Percentiles rank a stretch among this genome's conserved stretches.
phyloP scores from a whole-genome alignment of 768 basidiomycete genomes.

The Tylopilus balloui region DNA sequence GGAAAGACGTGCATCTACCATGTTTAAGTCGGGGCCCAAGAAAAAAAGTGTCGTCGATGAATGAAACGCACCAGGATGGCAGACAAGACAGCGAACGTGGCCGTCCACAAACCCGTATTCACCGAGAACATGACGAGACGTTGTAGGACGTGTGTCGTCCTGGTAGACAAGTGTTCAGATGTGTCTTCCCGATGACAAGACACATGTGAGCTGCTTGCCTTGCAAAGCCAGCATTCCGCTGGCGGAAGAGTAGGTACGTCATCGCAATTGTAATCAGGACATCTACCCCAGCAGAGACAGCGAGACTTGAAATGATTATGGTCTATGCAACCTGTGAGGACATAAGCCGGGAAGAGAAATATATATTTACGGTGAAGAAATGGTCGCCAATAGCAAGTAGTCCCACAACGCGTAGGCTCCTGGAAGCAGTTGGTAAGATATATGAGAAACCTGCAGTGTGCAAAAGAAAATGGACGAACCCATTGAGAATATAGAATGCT shows the following conservation, averaged over 20 bases:
- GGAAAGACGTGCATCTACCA: neutral
- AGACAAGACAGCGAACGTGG: constrained; percentile 33
- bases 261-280: constrained; percentile 8
- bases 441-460: neutral
- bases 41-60: neutral
- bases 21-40: neutral
- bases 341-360: neutral
- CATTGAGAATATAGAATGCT: neutral
- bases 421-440: neutral
- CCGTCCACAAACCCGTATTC: constrained; percentile 42
- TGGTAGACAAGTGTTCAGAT: neutral
- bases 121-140: constrained; percentile 11
- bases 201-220: neutral
- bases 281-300: constrained; percentile 2
- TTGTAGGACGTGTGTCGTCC: constrained; percentile 4
- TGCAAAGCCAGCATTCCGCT: neutral
- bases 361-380: neutral
- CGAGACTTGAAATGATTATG: neutral
- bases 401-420: neutral
- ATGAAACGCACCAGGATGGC: constrained; percentile 5
- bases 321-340: neutral
- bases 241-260: constrained; percentile 1
- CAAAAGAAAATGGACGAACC: constrained; percentile 5
- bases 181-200: too few species aligned
- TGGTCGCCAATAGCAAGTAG: neutral